Conservation (phyloP, 805 yeast genomes). For the Naumovozyma dairenensis region DNA sequence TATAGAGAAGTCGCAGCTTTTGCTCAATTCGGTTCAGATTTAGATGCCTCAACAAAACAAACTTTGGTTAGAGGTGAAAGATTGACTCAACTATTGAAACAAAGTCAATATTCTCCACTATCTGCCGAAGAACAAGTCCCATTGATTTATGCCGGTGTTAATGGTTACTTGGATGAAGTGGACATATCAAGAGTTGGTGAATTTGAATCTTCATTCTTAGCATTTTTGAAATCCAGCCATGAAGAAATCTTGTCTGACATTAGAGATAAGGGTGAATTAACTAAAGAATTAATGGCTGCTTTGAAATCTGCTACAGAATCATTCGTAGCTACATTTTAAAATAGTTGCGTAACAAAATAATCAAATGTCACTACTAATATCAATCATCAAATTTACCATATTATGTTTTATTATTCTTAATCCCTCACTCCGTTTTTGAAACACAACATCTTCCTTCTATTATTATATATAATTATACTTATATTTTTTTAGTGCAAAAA, state of each 20-base stretch:
- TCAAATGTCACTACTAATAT: too few species aligned
- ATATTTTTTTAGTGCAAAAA: too few species aligned
- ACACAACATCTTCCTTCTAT: too few species aligned
- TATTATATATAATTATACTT: too few species aligned
- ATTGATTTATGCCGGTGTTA: slow-evolving; percentile 97
- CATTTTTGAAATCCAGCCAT: slow-evolving; percentile 88
- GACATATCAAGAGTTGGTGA: slow-evolving; percentile 79
- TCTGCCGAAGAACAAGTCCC: slow-evolving; percentile 99
- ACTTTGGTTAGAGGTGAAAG: slow-evolving; percentile 99
- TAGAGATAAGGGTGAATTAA: slow-evolving; percentile 80
- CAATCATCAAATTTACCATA: too few species aligned
- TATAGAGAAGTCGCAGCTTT: slow-evolving; percentile 99
- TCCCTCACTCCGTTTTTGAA: too few species aligned
- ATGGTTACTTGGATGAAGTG: slow-evolving; percentile 91
- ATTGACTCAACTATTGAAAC: slow-evolving; percentile 96
- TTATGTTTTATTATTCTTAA: too few species aligned
- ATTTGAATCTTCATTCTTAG: slow-evolving; percentile 86
- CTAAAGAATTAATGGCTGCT: slow-evolving; percentile 76
- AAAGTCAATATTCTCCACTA: slow-evolving; percentile 92
- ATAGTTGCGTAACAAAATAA: too few species aligned
- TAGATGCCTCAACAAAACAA: slow-evolving; percentile 99
- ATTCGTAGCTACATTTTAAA: slow-evolving; percentile 81
- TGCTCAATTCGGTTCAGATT: slow-evolving; percentile 99
- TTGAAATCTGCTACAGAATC: slow-evolving; percentile 88
- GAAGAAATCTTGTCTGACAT: slow-evolving; percentile 74